Base-by-base conservation (phyloP, 306 rosid species). In the Rosa lucieae region DNA sequence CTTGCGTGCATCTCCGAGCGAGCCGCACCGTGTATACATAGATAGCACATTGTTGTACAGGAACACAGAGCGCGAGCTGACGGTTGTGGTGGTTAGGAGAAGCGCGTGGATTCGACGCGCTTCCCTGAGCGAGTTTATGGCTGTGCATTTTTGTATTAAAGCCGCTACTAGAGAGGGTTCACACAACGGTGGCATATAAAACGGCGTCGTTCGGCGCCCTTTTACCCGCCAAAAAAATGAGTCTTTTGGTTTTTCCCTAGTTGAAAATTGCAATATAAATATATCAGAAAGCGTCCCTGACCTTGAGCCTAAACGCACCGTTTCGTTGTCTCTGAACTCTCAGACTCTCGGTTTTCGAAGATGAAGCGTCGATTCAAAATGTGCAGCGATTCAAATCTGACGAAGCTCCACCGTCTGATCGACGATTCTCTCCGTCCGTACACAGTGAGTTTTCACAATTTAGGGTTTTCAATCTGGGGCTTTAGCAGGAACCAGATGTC, bases 91-190 rank as follows among this genome's bases (percentile, higher is more conserved):
- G 14, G 93, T 88, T 51, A 91, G 81, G 23, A 92, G 61, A 67
- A 87, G 87, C 44, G 94, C 93, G 88, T 91, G 97, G 52, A 92
- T 75, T 72, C 87, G 96, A 88, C 94, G 96, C 63, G 97, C 97
- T 80, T 79, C 82, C 66, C 68, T 87, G 59, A 85, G 70, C 23
- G 94, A 87, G 75, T 89, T 77, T 55, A 85, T 37, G 51, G 81
- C 46, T 59, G 83, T 84, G 90, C 99, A 94, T 84, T 86, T 89
- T 83, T 82, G 87, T 13, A 94, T 53, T 5, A 91, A 86, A 52
- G 85, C 71, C 26, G 75, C 73, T 6, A 79, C 18, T 11, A 59
- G 75, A 73, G 76, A n/a, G 42, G 79, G 70, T 46, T 77, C 89
- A 9, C 14, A 26, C 1, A 20, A 15, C 52, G 73, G n/a, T 51